Base-by-base conservation (phyloP, 2,329 filamentous ascomycete species). In the Shiraia sp. region DNA sequence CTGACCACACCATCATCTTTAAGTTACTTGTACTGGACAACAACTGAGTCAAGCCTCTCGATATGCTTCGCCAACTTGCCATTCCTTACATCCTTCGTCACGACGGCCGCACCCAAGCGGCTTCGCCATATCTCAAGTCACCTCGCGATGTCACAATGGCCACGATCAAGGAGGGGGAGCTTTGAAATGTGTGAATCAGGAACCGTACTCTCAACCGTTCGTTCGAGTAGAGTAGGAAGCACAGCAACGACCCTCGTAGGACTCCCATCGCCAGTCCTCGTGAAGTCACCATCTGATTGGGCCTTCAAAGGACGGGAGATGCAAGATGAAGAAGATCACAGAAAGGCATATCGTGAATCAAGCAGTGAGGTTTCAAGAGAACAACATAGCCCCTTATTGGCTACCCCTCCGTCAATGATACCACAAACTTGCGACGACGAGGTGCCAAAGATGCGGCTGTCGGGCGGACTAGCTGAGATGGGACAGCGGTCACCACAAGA, bases 41-140 rank as follows among this genome's bases (percentile, higher is more conserved):
- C 33, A 2, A 43, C 51, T 25, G 53, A 60, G 34, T 44, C 53
- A 2, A 45, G 45, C 1, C 42, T 52, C 4, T 33, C 47, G 31
- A 50, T 64, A 22, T 31, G 51, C 26, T 61, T 61, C 42, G 59
- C 59, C 15, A 64, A 64, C 25, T 48, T 64, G 2, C 61, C 61
- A 1, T 64, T 64, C 44, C 43, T 64, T 9, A 58, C 40, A 9
- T 57, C 53, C 6, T 47, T 63, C 8, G 42, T 61, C 6, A 52
- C 50, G 8, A 48, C 51, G 3, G 49, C 47, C 0, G 46, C 48
- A 2, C 46, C 55, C 14, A 30, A 44, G 8, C 46, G 56, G 3
- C 39, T 53, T 10, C 49, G 45, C 15, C 47, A 46, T 14, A 31
- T 53, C 12, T 46, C 46, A 6, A 45, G 42, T 15, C 42, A 44